Evolutionary conservation across 139 green algal genomes (phyloP).

Genomic region (Protoeuglena noctilucae): DNA sequence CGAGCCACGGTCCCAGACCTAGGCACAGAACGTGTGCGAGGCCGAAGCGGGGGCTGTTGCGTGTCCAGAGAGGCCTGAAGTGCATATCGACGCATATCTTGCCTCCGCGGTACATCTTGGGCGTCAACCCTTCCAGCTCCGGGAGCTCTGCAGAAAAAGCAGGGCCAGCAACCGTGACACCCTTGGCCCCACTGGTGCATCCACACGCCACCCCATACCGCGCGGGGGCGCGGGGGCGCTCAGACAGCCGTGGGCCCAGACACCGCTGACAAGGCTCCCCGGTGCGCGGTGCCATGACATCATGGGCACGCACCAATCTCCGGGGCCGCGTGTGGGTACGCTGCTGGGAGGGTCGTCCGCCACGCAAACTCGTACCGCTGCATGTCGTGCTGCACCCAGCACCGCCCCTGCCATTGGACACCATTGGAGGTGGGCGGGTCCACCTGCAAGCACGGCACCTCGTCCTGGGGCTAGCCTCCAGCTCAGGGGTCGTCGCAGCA

Average conservation of each 20-base stretch:
- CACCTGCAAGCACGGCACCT: background rate
- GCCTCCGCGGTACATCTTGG: constrained; percentile 94
- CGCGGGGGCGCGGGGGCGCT: constrained; percentile 84
- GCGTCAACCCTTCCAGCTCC: constrained; percentile 88
- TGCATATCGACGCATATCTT: constrained; percentile 89
- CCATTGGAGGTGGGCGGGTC: background rate
- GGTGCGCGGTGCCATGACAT: background rate
- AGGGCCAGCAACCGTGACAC: background rate
- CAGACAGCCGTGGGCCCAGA: constrained; percentile 37
- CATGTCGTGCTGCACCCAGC: constrained; percentile 85
- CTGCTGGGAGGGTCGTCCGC: too few relatives aligned
- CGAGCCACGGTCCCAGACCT: constrained; percentile 85
- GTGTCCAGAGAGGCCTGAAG: constrained; percentile 88
- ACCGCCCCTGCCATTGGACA: constrained; percentile 19
- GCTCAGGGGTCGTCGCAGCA: constrained; percentile 77
- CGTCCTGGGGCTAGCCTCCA: background rate
- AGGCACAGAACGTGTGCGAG: constrained; percentile 88
- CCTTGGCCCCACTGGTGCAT: background rate
- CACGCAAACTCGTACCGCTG: constrained; percentile 95
- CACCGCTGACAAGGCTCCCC: background rate
- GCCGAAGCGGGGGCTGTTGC: constrained; percentile 73
- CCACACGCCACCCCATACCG: background rate
- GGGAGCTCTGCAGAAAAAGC: constrained; percentile 44
- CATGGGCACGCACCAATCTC: constrained; percentile 40
- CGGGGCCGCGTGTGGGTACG: too few relatives aligned